Base-by-base conservation (phyloP, 306 rosid species). In the Quercus engelmannii region DNA sequence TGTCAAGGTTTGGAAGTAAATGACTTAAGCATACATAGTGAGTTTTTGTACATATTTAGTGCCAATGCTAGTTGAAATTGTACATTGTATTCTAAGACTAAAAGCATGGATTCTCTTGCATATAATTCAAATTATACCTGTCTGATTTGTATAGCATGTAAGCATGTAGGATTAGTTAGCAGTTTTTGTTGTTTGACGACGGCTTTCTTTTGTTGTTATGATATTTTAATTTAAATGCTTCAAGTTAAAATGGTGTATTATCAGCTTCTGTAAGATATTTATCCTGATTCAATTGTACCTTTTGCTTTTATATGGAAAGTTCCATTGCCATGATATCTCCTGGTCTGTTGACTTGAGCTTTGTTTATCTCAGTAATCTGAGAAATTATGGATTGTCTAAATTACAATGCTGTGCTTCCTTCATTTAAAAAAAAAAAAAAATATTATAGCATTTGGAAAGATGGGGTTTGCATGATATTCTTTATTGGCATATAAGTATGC, bases 1-100 rank as follows among this genome's bases (percentile, higher is more conserved):
- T 56, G 83, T 95, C 86, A 95, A 95, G 89, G 98, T 95, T 79
- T 95, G 98, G 99, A 95, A 89, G 91, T 94, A 83, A 88, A 80
- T 51, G 73, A 79, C 80, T 25, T 35, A 1, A 56, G 75, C 75
- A 74, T 57, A 65, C 59, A 63, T 15, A 28, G 68, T 75, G 38
- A 43, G 71, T 56, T 78, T 33, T 61, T 90, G 95, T 91, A 89
- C 82, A 88, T 87, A 85, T 70, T 79, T 78, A 84, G 89, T 65
- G 30, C 20, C 82, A 64, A 20, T 73, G 73, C 23, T 74, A 76
- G 83, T 86, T 83, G 80, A 67, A 83, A 75, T 69, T 85, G 91
- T 90, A 84, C 69, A 88, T 78, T 56, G 49, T 76, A 14, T 71
- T 55, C 30, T n/a, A 71, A 35, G 61, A 35, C 41, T 83, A 72